Base-by-base conservation (phyloP, 345 rosid genomes). In the Eucalyptus grandis region DNA sequence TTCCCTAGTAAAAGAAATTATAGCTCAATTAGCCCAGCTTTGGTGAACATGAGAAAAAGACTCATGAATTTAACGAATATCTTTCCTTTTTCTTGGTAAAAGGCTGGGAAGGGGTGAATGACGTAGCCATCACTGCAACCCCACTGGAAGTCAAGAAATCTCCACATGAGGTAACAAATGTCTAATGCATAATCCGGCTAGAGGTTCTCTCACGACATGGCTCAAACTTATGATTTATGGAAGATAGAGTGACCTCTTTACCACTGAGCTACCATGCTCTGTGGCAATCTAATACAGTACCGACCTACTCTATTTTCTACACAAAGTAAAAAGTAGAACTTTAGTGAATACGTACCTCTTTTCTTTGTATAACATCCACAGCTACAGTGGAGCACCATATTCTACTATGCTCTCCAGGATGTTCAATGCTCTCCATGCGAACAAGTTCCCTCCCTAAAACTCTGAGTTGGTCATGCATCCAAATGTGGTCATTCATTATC, bases 401-500 rank as follows among this genome's bases (percentile, higher is more conserved):
- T 31, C 89, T 77, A 43, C 86, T 88, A 11, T 9, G 14, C 67
- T 34, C 49, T 67, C 67, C 69, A 16, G 86, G 87, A 86, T 69
- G 43, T 31, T 69, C 24, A 5, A 16, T 6, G 31, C 56, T 67
- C 60, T 89, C 58, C 30, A n/a, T n/a, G 21, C 47, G 13, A 86
- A 89, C 87, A 43, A 89, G 43, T 13, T n/a, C 50, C 49, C 87
- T 89, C 31, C 90, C 90, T 8, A 89, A 77, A 47, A 86, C 51
- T 86, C 77, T 86, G 14, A 89, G 47, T 46, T 85, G 90, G 27
- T 86, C 90, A 83, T 89, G 88, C 90, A 89, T 89, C 88, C 90
- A 89, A 69, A 69, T 69, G 43, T 9, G 43, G 43, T 69, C 81
- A 16, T 31, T 69, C 13, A 31, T 67, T 11, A 89, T 86, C 54